Base-by-base conservation (phyloP, 495 filamentous ascomycete genomes). In the Talaromyces wortmannii region DNA sequence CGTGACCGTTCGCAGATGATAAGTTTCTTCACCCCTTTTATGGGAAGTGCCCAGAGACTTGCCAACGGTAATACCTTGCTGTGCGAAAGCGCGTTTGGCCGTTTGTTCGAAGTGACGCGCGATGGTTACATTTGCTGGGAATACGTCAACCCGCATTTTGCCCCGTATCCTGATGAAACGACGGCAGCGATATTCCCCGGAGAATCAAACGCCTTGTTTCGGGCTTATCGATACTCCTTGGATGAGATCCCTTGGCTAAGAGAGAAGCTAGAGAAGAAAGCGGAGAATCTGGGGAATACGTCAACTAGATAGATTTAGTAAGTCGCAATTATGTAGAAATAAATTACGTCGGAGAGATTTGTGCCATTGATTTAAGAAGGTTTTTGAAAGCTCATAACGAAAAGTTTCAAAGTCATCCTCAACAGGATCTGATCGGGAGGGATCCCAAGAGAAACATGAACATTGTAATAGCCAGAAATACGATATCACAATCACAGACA, bases 1-100 rank as follows among this genome's bases (percentile, higher is more conserved):
- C 60, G 59, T 13, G 75, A 78, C 57, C 59, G 57, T 0, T 64
- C 65, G n/a, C 68, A 70, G n/a, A 68, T 67, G 11, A 57, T 77
- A 18, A 68, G 67, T 2, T 74, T 78, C 55, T 76, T 78, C 58
- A 76, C 73, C 4, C 74, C 74, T 10, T 77, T 77, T 48, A 78
- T 78, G 75, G 74, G 75, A n/a, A 67, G 67, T 31, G 75, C 74
- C 7, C 74, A 76, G 58, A 58, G 63, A 18, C 52, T 77, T 18
- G 31, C 7, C 5, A 70, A 67, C 54, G 73, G 70, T 33, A 78
- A 77, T 52, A 67, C 71, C 0, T 45, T 78, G 33, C 40, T 78
- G 10, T 75, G 69, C 15, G 75, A 78, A 57, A 70, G 68, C 48
- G 73, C 68, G 11, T 65, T 67, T 52, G 52, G 52, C 11, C 52